phyloP scores from a whole-genome alignment of 371 early-diverging fungal species.

The Polyrhizophydium stewartii region DNA sequence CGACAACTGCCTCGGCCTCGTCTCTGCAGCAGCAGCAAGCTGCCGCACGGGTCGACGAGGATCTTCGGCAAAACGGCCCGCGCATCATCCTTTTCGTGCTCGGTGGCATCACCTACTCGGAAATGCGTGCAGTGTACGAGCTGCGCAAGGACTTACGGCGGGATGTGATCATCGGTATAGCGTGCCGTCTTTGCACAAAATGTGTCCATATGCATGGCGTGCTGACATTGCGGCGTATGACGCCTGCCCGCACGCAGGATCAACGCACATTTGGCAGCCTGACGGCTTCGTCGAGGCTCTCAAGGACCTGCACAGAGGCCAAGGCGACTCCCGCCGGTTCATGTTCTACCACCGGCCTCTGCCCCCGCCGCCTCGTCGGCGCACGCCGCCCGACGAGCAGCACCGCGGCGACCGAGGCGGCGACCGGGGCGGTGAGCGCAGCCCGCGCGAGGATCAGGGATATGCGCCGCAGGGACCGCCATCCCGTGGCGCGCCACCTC shows the following conservation, averaged over 20 bases:
- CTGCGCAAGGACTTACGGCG: constrained; percentile 61
- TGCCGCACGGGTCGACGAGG: constrained; percentile 4
- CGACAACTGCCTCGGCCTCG: background rate
- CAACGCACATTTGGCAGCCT: constrained; percentile 77
- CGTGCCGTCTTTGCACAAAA: too few relatives aligned
- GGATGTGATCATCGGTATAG: constrained; percentile 59
- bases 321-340: background rate
- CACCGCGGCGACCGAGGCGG: too few relatives aligned
- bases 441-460: too few relatives aligned
- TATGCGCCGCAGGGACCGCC: too few relatives aligned
- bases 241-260: constrained; percentile 39
- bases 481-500: background rate
- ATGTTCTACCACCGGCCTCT: background rate
- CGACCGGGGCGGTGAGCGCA: too few relatives aligned
- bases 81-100: constrained; percentile 77
- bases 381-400: too few relatives aligned
- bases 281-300: constrained; percentile 61
- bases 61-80: constrained; percentile 42
- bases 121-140: constrained; percentile 84
- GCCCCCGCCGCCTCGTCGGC: background rate
- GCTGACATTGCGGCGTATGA: too few relatives aligned
- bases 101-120: constrained; percentile 91
- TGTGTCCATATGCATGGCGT: too few relatives aligned
- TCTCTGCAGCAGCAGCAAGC: background rate
- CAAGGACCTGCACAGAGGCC: constrained; percentile 21